Base-by-base conservation (phyloP, 2,329 filamentous ascomycete species). In the Fusarium verrucosum region DNA sequence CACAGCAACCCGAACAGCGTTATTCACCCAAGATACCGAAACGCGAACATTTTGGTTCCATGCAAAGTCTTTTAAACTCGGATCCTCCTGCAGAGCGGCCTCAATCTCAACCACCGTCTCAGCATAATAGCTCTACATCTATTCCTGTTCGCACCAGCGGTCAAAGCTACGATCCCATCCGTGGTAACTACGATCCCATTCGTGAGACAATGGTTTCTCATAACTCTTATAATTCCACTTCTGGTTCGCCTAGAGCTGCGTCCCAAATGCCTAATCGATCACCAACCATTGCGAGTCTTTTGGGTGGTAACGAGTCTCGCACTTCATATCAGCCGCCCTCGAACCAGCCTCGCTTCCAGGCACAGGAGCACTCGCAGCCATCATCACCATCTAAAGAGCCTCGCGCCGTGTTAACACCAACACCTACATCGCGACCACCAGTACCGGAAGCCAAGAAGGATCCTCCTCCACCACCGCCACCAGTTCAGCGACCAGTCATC, bases 111-210 rank as follows among this genome's bases (percentile, higher is more conserved):
- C 61, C 66, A 5, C 61, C 66, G 32, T 41, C 69, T 19, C 65
- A 63, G 25, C 36, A 45, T 81, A 80, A 59, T 80, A 81, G 49
- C 77, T 82, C 55, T 79, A 63, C 76, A 62, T 59, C 79, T 38
- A 73, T 79, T 17, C 81, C 82, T 10, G 79, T 82, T 44, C 82
- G 89, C 45, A 88, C 89, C 14, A 91, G 90, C 71, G 90, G 92
- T 38, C 91, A 92, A 72, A 92, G 90, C 71, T 97, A 95, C 78
- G 94, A 97, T 75, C 94, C 94, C 1, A 93, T 97, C 65, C 87
- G 94, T 42, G 92, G 90, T n/a, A 88, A 85, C 65, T 89, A 88
- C 67, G 87, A 89, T 67, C 86, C 86, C 2, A 82, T 88, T 44
- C 80, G 86, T 37, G 87, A 86, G 71, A 91, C 86, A 4, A 86